Conservation (phyloP, 1,139 yeast genomes). For the Candida anutae region DNA sequence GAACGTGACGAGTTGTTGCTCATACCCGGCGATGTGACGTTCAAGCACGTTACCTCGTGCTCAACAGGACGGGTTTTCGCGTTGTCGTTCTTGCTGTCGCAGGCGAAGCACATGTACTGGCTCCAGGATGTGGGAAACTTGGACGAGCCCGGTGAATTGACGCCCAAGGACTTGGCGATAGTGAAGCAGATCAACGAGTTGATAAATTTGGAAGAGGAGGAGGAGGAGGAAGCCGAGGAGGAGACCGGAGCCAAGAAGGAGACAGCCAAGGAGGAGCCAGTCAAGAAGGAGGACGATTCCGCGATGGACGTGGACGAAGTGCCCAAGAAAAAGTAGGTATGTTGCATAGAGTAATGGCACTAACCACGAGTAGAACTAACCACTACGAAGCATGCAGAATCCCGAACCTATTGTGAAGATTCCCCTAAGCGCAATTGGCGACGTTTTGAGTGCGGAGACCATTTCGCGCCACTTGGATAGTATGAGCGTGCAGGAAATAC, state of each 20-base stretch:
- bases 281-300: too few species aligned
- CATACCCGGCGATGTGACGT: conserved; percentile 89
- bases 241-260: too few species aligned
- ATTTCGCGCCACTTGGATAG: conserved; percentile 33
- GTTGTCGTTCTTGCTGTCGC: conserved; percentile 73
- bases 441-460: conserved; percentile 32
- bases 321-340: too few species aligned
- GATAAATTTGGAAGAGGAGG: conserved; percentile 41
- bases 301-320: too few species aligned
- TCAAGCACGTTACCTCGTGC: conserved; percentile 69
- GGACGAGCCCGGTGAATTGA: conserved; percentile 52
- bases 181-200: conserved; percentile 47
- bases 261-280: too few species aligned
- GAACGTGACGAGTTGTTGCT: conserved; percentile 66
- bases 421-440: conserved; percentile 24
- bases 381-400: too few species aligned
- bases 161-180: conserved; percentile 53
- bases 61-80: conserved; percentile 81
- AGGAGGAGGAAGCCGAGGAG: conserved; percentile 23
- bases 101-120: conserved; percentile 86
- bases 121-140: conserved; percentile 74
- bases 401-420: too few species aligned
- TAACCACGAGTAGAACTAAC: too few species aligned
- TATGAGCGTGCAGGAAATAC: conserved; percentile 29
- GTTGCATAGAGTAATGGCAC: too few species aligned